phyloP scores from a whole-genome alignment of 129 eudicot genomes.

The Helichrysum umbraculigerum region DNA sequence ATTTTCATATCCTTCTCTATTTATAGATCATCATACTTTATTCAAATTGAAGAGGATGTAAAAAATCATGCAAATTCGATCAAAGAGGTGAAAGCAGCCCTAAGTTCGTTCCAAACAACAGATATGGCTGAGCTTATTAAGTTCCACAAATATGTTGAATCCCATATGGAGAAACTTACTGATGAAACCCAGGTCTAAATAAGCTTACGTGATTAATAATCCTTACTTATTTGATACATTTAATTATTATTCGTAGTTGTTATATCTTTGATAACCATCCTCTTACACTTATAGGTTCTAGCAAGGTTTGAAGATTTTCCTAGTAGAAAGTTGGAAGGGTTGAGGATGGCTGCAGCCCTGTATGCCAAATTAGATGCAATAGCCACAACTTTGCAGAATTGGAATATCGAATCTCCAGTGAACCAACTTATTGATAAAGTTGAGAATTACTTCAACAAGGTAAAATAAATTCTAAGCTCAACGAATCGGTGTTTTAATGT shows the following conservation, averaged over 20 bases:
- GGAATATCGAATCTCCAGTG: constrained; percentile 57
- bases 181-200: constrained; percentile 77
- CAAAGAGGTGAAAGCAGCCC: constrained; percentile 52
- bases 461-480: constrained; percentile 6
- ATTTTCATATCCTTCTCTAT: not conserved
- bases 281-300: constrained; percentile 4
- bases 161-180: constrained; percentile 72
- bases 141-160: constrained; percentile 70
- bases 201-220: not conserved
- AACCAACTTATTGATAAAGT: constrained; percentile 50
- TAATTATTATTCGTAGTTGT: too few species aligned
- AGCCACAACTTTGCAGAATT: constrained; percentile 39
- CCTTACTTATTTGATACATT: too few species aligned
- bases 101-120: constrained; percentile 59
- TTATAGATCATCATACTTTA: constrained; percentile 76
- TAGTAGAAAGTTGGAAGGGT: constrained; percentile 54
- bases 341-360: constrained; percentile 67
- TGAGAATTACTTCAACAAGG: constrained; percentile 68
- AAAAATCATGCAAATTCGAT: constrained; percentile 51
- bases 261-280: too few species aligned
- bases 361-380: constrained; percentile 49
- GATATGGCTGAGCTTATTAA: constrained; percentile 73
- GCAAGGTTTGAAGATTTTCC: constrained; percentile 68
- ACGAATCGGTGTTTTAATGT: too few species aligned
- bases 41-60: constrained; percentile 86